Percentiles rank a stretch among this genome's conserved stretches.
Evolutionary conservation across 164 flowering plant genomes (phyloP).

Genomic region (Umbellularia californica): DNA sequence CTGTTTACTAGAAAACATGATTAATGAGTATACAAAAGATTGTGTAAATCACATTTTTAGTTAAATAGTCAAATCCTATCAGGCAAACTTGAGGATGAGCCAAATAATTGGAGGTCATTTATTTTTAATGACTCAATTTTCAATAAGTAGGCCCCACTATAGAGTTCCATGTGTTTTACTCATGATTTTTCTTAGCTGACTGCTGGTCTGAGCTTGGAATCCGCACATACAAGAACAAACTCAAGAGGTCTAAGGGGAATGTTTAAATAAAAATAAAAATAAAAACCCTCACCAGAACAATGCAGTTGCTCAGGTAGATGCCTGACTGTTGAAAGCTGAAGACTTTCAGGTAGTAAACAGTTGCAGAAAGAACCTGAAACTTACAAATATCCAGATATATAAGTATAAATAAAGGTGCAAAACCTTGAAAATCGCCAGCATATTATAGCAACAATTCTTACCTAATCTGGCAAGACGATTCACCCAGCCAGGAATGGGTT

Average conservation of each 20-base stretch:
- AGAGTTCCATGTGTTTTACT: too few relatives aligned
- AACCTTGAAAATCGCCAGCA: background rate
- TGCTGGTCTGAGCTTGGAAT: too few relatives aligned
- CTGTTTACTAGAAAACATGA: too few relatives aligned
- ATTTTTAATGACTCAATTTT: too few relatives aligned
- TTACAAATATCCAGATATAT: constrained; percentile 12
- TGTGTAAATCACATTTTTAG: too few relatives aligned
- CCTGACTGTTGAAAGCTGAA: constrained; percentile 63
- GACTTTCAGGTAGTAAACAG: constrained; percentile 79
- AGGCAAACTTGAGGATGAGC: too few relatives aligned
- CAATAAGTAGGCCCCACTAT: too few relatives aligned
- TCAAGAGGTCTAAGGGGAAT: background rate
- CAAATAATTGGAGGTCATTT: too few relatives aligned
- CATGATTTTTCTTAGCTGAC: too few relatives aligned
- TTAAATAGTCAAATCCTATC: too few relatives aligned
- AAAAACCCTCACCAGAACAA: constrained; percentile 48
- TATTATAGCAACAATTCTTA: constrained; percentile 17
- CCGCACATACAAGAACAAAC: background rate
- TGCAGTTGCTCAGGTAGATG: constrained; percentile 64
- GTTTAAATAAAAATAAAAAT: too few relatives aligned
- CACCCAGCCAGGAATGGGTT: constrained; percentile 90
- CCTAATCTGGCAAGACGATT: constrained; percentile 89
- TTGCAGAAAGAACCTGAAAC: constrained; percentile 88
- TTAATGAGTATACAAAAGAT: too few relatives aligned
- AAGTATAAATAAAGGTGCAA: background rate